Percentiles rank a stretch among this genome's conserved stretches.
phyloP scores from a whole-genome alignment of 441 rosid genomes.

The Pelargonium citronellum region DNA sequence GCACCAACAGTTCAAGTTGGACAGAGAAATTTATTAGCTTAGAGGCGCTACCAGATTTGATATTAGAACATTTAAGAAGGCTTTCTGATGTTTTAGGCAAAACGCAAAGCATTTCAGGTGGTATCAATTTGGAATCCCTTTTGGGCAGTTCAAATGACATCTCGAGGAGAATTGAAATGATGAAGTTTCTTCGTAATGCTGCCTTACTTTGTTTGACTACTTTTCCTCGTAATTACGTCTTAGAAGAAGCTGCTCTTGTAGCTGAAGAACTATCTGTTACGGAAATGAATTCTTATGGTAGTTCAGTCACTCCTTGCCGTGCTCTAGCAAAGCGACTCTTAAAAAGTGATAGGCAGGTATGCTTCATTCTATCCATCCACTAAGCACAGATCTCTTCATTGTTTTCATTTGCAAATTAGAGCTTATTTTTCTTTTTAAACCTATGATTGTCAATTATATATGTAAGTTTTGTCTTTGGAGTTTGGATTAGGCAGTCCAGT shows the following conservation, averaged over 20 bases:
- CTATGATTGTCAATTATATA: no score
- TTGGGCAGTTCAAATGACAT: conserved; percentile 39
- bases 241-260: conserved; percentile 82
- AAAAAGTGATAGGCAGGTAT: conserved; percentile 88
- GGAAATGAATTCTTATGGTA: conserved; percentile 44
- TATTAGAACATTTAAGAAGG: conserved; percentile 46
- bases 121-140: conserved; percentile 42
- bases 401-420: no score
- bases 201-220: conserved; percentile 61
- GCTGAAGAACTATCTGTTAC: conserved; percentile 75
- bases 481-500: background rate
- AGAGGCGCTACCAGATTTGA: conserved; percentile 57
- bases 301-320: conserved; percentile 65
- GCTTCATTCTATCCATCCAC: conserved; percentile 5
- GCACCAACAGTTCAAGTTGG: conserved; percentile 84
- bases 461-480: no score
- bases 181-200: conserved; percentile 83
- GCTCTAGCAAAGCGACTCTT: conserved; percentile 79
- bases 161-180: conserved; percentile 48
- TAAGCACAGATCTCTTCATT: no score
- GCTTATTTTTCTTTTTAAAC: no score
- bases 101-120: conserved; percentile 28
- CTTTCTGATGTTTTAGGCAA: conserved; percentile 31
- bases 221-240: conserved; percentile 68
- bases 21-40: conserved; percentile 55